Evolutionary conservation across 176 grass and related monocot genomes (phyloP).

Genomic region (Carex kokanica): DNA sequence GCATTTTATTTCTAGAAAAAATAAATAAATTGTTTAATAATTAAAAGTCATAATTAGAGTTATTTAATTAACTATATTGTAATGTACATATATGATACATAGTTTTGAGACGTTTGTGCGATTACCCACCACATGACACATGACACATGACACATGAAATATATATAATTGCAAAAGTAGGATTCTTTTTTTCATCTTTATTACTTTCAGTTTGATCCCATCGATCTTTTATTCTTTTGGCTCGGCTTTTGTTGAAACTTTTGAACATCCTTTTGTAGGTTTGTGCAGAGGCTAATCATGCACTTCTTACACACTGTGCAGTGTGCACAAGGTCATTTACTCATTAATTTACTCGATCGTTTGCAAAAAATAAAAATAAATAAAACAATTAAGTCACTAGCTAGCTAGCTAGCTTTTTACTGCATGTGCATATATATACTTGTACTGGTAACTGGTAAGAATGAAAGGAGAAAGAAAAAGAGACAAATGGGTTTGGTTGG

Average conservation of each 20-base stretch:
- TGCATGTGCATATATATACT: conserved; percentile 3
- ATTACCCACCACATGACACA: not conserved
- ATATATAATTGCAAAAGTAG: not conserved
- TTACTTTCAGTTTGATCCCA: not conserved
- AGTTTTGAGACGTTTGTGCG: not conserved
- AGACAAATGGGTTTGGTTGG: not conserved
- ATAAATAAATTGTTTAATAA: too few relatives aligned
- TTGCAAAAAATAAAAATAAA: too few relatives aligned
- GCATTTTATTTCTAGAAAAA: too few relatives aligned
- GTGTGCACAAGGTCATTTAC: not conserved
- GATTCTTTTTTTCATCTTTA: not conserved
- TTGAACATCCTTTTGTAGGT: conserved; percentile 9
- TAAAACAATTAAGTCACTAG: too few relatives aligned
- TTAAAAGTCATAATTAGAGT: too few relatives aligned
- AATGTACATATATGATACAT: not conserved
- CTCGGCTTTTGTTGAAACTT: conserved; percentile 19
- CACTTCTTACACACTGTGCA: conserved; percentile 1
- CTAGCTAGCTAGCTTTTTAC: too few relatives aligned
- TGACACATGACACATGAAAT: too few relatives aligned
- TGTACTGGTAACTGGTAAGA: not conserved
- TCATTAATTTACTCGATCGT: too few relatives aligned
- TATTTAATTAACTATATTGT: not conserved
- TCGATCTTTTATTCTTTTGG: not conserved
- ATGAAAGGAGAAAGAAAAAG: not conserved
- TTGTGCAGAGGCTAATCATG: conserved; percentile 10